phyloP scores from a whole-genome alignment of 2,329 filamentous ascomycete species.

The Mycosphaerella arachidis region DNA sequence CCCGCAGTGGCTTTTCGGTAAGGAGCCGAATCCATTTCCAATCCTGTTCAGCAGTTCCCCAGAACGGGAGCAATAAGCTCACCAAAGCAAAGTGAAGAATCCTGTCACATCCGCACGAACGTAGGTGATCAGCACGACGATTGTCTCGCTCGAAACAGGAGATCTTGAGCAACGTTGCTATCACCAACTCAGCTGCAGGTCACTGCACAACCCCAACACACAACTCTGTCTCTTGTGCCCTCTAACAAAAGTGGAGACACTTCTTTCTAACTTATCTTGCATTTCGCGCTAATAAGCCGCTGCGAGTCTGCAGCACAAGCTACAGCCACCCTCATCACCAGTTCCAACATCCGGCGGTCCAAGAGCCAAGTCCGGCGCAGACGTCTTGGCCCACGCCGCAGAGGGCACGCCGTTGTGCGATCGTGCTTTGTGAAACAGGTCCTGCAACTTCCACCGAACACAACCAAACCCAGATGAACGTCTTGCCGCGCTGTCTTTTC shows the following conservation, averaged over 20 bases:
- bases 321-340: not conserved
- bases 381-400: not conserved
- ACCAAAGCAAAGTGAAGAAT: not conserved
- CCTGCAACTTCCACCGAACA: too few species aligned
- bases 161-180: not conserved
- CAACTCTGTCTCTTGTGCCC: not conserved
- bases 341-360: not conserved
- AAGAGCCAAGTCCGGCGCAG: not conserved
- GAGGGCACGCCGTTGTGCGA: too few species aligned
- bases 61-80: not conserved
- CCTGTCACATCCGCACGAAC: not conserved
- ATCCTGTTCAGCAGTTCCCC: not conserved
- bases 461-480: too few species aligned
- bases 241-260: not conserved
- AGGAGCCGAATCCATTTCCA: not conserved
- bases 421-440: too few species aligned
- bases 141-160: not conserved
- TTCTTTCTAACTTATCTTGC: not conserved
- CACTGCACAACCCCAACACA: not conserved
- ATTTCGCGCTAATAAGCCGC: slow-evolving; percentile 4
- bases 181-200: not conserved
- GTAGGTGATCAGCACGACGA: not conserved
- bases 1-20: not conserved
- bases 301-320: not conserved
- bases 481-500: too few species aligned